Evolutionary conservation across 2,329 filamentous ascomycete genomes (phyloP), one percentile per base, ranked within the genome.

Genomic region (Graphilbum fragrans): DNA sequence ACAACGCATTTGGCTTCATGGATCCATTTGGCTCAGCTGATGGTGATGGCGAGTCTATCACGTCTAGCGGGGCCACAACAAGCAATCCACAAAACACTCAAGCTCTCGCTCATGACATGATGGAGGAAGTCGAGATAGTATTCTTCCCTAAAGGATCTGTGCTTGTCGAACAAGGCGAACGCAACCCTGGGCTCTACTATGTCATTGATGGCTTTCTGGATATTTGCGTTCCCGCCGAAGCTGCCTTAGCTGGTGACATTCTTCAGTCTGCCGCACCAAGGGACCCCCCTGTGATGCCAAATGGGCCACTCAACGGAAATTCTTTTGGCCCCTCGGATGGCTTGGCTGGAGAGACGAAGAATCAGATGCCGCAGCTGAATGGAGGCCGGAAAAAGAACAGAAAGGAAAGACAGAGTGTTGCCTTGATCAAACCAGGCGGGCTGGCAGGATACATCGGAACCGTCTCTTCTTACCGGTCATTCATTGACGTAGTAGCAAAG

Each of bases 171-270:
- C 88, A 96, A 62, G 90, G 92, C 10, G 92, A 98, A 58, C 76
- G 92, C n/a, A 94, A 93, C 51, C 92, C 92, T 0, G 92, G 92
- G 0, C 60, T 98, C 1, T 98, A 98, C 63, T 98, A 98, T 60
- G 90, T 98, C 3, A 83, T 98, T 38, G 92, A 98, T 57, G 92
- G 92, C 0, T 98, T 98, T 53, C 65, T 98, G 29, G 92, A 98
- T 53, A 88, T 96, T 35, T 87, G 86, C 46, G 81, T 93, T n/a
- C 80, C 85, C 2, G 66, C 76, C 0, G 76, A 80, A 33, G 77
- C 82, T n/a, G 51, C 58, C 0, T 55, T 60, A 0, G 33, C 41
- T 3, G 55, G 55, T 12, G 62, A 65, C 45, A 65, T 69, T 5
- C 47, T 68, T 62, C n/a, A 59, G 43, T 43, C 43, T 36, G 50